These are phyloP conservation scores for Ophiosphaerella herpotricha DNA, from an alignment of 2,329 filamentous ascomycete genomes.

Conservation along the genomic window DNA sequence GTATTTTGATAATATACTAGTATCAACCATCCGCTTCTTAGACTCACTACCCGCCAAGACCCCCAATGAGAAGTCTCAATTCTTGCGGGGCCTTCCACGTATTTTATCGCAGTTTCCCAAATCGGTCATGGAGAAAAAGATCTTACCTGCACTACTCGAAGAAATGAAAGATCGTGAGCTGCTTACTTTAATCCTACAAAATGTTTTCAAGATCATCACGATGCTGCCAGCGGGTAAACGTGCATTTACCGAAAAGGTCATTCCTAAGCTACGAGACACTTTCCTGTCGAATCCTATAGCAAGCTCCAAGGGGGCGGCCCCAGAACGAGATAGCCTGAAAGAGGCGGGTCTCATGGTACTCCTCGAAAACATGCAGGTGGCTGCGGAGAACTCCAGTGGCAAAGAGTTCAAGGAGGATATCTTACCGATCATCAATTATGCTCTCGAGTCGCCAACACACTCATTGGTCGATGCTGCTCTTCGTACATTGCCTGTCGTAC, in stretches of 20 bases:
- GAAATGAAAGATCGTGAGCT: constrained; percentile 93
- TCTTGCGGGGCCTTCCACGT: constrained; percentile 84
- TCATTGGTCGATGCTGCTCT: constrained; percentile 86
- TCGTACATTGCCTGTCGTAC: constrained; percentile 74
- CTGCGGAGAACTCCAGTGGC: constrained; percentile 80
- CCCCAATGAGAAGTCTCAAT: constrained; percentile 84
- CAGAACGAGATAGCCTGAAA: constrained; percentile 78
- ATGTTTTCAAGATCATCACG: constrained; percentile 87
- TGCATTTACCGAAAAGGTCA: constrained; percentile 81
- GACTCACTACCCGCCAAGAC: constrained; percentile 92
- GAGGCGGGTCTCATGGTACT: constrained; percentile 92
- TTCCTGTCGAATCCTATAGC: constrained; percentile 66
- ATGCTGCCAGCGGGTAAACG: constrained; percentile 74
- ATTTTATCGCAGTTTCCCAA: constrained; percentile 92
- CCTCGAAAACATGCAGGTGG: constrained; percentile 77
- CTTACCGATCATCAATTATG: constrained; percentile 80
- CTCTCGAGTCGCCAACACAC: constrained; percentile 87
- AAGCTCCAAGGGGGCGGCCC: constrained; percentile 50
- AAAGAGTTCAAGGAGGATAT: constrained; percentile 97
- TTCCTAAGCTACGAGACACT: constrained; percentile 81
- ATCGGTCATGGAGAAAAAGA: constrained; percentile 91
- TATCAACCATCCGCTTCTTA: constrained; percentile 94
- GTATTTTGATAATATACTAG: constrained; percentile 96
- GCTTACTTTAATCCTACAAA: constrained; percentile 82
- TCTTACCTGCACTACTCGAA: constrained; percentile 85